These are phyloP conservation scores for Plasmopara halstedii DNA, from an alignment of 352 stramenopile species.

Conservation along the genomic window DNA sequence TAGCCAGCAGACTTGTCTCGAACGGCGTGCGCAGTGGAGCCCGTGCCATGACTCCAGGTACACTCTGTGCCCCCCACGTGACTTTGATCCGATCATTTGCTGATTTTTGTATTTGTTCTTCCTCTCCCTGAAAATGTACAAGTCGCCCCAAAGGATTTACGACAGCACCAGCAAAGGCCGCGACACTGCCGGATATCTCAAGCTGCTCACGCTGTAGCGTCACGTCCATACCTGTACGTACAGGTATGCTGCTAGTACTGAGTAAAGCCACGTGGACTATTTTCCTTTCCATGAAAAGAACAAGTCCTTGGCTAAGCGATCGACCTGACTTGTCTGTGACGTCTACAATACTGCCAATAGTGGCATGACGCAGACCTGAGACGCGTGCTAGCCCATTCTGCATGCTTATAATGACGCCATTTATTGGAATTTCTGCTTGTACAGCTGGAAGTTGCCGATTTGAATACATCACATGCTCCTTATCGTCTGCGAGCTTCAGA, in stretches of 20 bases:
- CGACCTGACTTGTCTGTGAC: constrained; percentile 20
- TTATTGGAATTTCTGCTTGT: constrained; percentile 33
- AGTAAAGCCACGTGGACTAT: constrained; percentile 54
- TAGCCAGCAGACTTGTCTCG: constrained; percentile 51
- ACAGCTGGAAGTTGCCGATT: constrained; percentile 5
- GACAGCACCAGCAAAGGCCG: constrained; percentile 34
- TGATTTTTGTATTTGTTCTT: constrained; percentile 1
- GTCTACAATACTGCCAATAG: constrained; percentile 60
- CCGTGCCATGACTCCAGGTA: constrained; percentile 58
- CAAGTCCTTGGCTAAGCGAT: constrained; percentile 34
- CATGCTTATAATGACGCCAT: constrained; percentile 53
- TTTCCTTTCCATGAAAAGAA: constrained; percentile 58
- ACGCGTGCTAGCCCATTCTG: constrained; percentile 68
- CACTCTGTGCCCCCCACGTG: constrained; percentile 47
- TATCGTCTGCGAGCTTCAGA: constrained; percentile 36
- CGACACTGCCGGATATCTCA: constrained; percentile 35
- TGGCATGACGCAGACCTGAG: constrained; percentile 62
- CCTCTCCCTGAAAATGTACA: constrained; percentile 9
- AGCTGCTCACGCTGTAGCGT: constrained; percentile 43
- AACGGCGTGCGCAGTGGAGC: constrained; percentile 42
- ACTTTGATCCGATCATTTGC: constrained; percentile 34
- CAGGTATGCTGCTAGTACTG: constrained; percentile 11
- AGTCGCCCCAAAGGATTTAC: constrained; percentile 44
- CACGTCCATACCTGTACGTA: constrained; percentile 57
- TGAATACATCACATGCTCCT: constrained; percentile 4